Percentiles rank a stretch among this genome's conserved stretches.
phyloP scores from a whole-genome alignment of 2,329 filamentous ascomycete genomes.

The Epichloe bromicola region DNA sequence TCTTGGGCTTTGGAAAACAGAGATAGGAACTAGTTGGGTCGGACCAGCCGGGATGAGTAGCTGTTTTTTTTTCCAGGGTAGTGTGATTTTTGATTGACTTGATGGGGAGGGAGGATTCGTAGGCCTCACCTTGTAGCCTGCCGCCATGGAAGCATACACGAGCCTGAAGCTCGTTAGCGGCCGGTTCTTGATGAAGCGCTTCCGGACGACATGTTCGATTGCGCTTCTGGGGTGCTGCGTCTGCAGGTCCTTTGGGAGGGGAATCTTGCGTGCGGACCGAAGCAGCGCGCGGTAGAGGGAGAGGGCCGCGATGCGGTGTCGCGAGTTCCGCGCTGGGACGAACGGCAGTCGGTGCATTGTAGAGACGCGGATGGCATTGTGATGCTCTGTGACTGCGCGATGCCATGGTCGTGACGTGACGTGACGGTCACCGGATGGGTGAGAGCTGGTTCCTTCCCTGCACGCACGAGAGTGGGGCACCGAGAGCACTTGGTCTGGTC shows the following conservation, averaged over 20 bases:
- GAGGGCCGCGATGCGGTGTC: constrained; percentile 45
- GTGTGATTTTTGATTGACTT: no score
- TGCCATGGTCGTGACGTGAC: no score
- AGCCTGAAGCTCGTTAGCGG: constrained; percentile 45
- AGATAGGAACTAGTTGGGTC: constrained; percentile 22
- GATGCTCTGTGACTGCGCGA: neutral
- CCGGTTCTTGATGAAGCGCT: constrained; percentile 48
- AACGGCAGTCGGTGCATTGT: constrained; percentile 22
- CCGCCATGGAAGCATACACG: constrained; percentile 47
- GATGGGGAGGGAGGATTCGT: no score
- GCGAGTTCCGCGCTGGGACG: constrained; percentile 35
- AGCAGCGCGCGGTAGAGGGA: constrained; percentile 63
- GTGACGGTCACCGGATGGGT: no score
- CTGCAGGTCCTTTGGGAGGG: constrained; percentile 33
- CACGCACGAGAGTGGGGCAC: neutral
- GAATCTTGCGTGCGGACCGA: constrained; percentile 38
- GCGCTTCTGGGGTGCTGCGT: constrained; percentile 8
- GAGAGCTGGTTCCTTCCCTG: neutral
- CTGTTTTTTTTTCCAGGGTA: neutral
- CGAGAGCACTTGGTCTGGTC: no score
- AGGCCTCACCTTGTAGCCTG: constrained; percentile 50
- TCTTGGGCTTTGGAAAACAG: constrained; percentile 26
- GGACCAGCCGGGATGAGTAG: neutral
- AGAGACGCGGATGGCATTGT: neutral
- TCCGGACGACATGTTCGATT: constrained; percentile 39